Percentiles rank a stretch among this genome's conserved stretches.
These are phyloP conservation scores for Globisporangium cederbergense DNA, from an alignment of 352 stramenopile genomes.

Conservation along the genomic window DNA sequence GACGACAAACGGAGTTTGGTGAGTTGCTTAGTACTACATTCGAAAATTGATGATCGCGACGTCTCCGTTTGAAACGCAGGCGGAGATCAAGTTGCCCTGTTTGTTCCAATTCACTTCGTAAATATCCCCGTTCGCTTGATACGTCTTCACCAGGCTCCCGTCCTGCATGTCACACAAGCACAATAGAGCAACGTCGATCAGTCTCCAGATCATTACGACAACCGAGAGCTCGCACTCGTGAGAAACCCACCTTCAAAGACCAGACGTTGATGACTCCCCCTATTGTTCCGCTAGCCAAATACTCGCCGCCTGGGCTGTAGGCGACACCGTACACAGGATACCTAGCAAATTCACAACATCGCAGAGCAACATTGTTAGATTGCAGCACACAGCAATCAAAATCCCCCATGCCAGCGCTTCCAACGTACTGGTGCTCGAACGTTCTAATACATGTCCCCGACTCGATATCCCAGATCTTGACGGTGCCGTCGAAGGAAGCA, in stretches of 20 bases:
- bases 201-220: slow-evolving; percentile 25
- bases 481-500: slow-evolving; percentile 95
- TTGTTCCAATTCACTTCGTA: slow-evolving; percentile 99
- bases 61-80: slow-evolving; percentile 83
- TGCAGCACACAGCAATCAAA: slow-evolving; percentile 11
- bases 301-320: slow-evolving; percentile 89
- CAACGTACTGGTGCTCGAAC: slow-evolving; percentile 90
- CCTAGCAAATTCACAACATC: slow-evolving; percentile 24
- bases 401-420: slow-evolving; percentile 12
- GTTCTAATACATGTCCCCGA: slow-evolving; percentile 90
- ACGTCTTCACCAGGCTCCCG: slow-evolving; percentile 79
- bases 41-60: slow-evolving; percentile 89
- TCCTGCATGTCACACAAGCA: slow-evolving; percentile 34
- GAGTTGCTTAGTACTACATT: slow-evolving; percentile 84
- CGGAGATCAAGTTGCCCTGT: slow-evolving; percentile 80
- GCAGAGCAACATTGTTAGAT: slow-evolving; percentile 20
- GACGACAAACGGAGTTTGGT: slow-evolving; percentile 12
- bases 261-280: slow-evolving; percentile 97
- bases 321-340: slow-evolving; percentile 86
- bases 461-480: slow-evolving; percentile 93
- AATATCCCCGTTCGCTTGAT: slow-evolving; percentile 94
- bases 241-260: slow-evolving; percentile 89
- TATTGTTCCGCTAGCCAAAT: slow-evolving; percentile 96
- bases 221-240: neutral
- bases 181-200: slow-evolving; percentile 12